Evolutionary conservation across 164 flowering plant genomes (phyloP).

Genomic region (Kingdonia uniflora): DNA sequence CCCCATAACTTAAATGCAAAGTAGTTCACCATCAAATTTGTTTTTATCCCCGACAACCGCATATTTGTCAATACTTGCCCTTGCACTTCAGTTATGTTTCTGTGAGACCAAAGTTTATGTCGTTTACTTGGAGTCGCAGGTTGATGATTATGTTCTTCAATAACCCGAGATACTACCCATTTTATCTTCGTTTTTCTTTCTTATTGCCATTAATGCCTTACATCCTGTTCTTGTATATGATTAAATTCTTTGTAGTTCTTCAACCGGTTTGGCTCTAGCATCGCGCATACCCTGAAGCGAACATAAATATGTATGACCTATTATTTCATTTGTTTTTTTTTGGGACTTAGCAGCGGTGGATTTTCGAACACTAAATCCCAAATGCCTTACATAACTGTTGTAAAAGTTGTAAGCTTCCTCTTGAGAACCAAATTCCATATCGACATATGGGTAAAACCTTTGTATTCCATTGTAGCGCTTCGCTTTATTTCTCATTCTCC

Average conservation of each 20-base stretch:
- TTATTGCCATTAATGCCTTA: not conserved
- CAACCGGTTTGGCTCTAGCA: no score
- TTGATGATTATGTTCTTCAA: no score
- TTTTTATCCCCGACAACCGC: not conserved
- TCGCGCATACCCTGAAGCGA: not conserved
- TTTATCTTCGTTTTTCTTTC: not conserved
- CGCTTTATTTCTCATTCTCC: no score
- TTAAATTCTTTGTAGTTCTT: no score
- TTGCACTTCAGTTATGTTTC: not conserved
- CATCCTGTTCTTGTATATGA: not conserved
- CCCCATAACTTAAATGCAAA: not conserved
- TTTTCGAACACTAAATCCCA: no score
- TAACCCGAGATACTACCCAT: not conserved
- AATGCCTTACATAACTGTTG: no score
- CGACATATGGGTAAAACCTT: no score
- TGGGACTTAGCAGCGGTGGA: no score
- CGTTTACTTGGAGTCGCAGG: no score
- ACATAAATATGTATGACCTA: not conserved
- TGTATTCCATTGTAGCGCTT: no score
- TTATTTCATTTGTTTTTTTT: not conserved
- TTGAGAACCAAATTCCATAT: no score
- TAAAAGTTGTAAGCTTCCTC: no score
- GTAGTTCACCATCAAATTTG: not conserved
- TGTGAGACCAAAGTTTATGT: not conserved
- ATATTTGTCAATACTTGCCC: not conserved